Evolutionary conservation across 345 rosid species (phyloP), one percentile per base, ranked within the genome.

Genomic region (Trapa incisa): DNA sequence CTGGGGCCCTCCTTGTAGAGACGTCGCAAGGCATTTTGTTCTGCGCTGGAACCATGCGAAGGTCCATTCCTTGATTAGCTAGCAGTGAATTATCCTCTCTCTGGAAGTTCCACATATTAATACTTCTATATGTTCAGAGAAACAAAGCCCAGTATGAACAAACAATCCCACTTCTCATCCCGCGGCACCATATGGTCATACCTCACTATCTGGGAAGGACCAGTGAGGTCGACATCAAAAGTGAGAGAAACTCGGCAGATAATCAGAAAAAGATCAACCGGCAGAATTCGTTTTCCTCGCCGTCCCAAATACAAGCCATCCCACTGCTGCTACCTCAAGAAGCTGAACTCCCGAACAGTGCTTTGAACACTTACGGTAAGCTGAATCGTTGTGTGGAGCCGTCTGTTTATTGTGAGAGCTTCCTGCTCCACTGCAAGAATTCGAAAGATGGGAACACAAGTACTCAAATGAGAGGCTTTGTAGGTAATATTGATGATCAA

Each of bases 31-130:
- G 75, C 98, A 93, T 66, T 93, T 93, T 67, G 90, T 93, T 71
- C 98, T 88, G 71, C 84, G 98, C 42, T 93, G 98, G 98, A 93
- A 93, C 72, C 97, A 93, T 78, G 96, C 98, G 14, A 93, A 90
- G 97, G 97, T 67, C 22, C 33, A 2, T 10, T 35, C 15, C 66
- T 58, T 47, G 63, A 3, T 22, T 15, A 37, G 32, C 41, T 8
- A 14, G 36, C 36, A 61, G n/a, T 35, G 58, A 45, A 36, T 37
- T 53, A 65, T 45, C 35, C 47, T 71, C 42, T 68, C 76, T 47
- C 17, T 41, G 16, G 17, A n/a, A 41, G 11, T 5, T 39, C 14
- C 37, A 65, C 15, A 32, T 10, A 33, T 2, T 42, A 9, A 43
- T 39, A 7, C 7, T 9, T 65, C 6, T 12, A 5, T 39, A 17